A percentile compares a stretch with the other conserved stretches of the same genome.
These are phyloP conservation scores for Coix lacrymajobi DNA, from an alignment of 176 grass and related monocot species.

Conservation along the genomic window DNA sequence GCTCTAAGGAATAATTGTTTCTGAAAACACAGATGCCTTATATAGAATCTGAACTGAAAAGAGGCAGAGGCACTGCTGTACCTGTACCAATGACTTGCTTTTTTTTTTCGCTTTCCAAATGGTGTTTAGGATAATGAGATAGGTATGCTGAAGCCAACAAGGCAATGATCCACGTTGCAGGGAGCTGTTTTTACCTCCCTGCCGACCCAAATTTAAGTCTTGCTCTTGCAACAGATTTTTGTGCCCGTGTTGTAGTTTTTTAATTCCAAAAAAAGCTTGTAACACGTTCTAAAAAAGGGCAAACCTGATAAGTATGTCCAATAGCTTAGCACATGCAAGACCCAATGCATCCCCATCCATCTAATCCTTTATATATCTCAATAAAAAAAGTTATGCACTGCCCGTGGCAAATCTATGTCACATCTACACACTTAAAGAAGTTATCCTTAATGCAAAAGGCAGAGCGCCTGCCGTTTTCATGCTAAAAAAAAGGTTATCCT, in stretches of 20 bases:
- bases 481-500: constrained; percentile 18
- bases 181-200: neutral
- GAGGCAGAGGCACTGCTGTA: neutral
- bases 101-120: neutral
- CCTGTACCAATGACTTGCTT: neutral
- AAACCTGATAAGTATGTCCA: neutral
- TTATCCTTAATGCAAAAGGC: no score
- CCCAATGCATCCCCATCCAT: neutral
- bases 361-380: constrained; percentile 1
- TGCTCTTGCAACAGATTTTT: neutral
- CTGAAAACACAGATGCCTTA: neutral
- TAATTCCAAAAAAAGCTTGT: neutral
- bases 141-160: neutral
- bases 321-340: neutral
- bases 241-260: neutral
- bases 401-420: constrained; percentile 9
- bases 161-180: neutral
- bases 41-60: neutral
- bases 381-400: constrained; percentile 1
- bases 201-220: neutral
- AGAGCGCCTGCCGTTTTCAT: no score
- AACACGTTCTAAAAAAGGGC: neutral
- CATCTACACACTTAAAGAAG: neutral
- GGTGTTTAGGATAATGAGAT: neutral
- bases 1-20: neutral